Base-by-base conservation (phyloP, 495 filamentous ascomycete species). In the Xanthoparmelia taractica region DNA sequence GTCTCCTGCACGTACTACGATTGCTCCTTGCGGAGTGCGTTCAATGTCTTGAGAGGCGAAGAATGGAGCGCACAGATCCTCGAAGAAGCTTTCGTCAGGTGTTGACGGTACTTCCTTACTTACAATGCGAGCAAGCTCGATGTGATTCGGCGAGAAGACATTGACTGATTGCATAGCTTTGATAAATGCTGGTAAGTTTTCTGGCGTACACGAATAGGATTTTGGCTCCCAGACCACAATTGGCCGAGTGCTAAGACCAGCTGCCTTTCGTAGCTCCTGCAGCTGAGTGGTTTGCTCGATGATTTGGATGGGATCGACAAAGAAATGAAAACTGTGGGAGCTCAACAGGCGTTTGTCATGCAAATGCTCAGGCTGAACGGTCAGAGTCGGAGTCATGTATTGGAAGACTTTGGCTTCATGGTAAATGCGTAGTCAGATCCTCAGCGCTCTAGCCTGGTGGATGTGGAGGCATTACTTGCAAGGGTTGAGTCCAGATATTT, bases 181-280 rank as follows among this genome's bases (percentile, higher is more conserved):
- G 11, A 76, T 20, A 58, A 68, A 73, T 17, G 13, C 50, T 50
- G 65, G 37, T 3, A 73, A 62, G 29, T 71, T 69, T 18, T 68
- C 67, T 3, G 69, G 43, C 13, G 54, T 62, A 57, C 73, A 76
- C 25, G 67, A 69, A 18, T 67, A 67, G 1, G 74, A 71, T 18
- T 70, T 65, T 4, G 74, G 75, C 54, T 77, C 75, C 75, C 75
- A 77, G 37, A 75, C 66, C n/a, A 77, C 65, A 15, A 75, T 41
- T 10, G 75, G 74, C 3, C 48, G 48, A 17, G 27, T 18, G 27
- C 1, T 67, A 61, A 11, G 63, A 56, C 17, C 12, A 41, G 12
- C 68, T 67, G 37, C 58, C 18, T 57, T 25, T 63, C n/a, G 65
- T 33, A 37, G 58, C 57, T 50, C 55, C 17, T 27, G 31, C 37